Evolutionary conservation across 352 stramenopile species (phyloP), one percentile per base, ranked within the genome.

Genomic region (Phytopythium sindhum): DNA sequence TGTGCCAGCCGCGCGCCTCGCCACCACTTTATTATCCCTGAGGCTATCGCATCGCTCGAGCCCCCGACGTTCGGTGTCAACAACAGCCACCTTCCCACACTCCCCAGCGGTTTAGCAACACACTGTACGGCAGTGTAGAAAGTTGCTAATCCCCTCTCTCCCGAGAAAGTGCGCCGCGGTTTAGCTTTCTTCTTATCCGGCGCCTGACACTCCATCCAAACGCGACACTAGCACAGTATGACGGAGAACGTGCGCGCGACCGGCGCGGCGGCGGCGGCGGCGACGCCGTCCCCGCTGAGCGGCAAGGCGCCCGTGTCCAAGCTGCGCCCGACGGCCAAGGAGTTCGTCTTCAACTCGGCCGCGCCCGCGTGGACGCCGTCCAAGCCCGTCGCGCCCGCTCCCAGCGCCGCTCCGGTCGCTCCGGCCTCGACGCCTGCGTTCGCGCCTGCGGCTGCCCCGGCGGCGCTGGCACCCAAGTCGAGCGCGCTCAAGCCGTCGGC

Each of bases 261-360:
- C 45, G 23, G n/a, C 23, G 45, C 45, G 28, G 5, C 19, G 0
- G 14, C 50, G 26, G 24, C 45, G 28, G 5, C 19, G 0, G 14
- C 50, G 26, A 11, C 50, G 26, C 26, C 50, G n/a, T 23, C 47
- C 15, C 50, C 50, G 50, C 50, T 57, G 24, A 37, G 48, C 24
- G 28, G 48, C 23, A 55, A 28, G 21, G 51, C 51, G 29, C 53
- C 29, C 29, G 47, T 26, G 29, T 77, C 82, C 53, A 90, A 87
- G 73, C 72, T 89, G 41, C 80, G 83, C 51, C 71, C 82, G 28
- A 72, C 73, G 8, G 82, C 80, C 48, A 88, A 86, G 64, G 75
- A 66, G 52, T 91, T 91, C 57, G 80, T 91, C 12, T 85, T 91
- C 56, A 88, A 80, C 69, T 63, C 69, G n/a, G 56, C 58, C 19